Base-by-base conservation (phyloP, 78 protist genomes). In the Andalucia godoyi region DNA sequence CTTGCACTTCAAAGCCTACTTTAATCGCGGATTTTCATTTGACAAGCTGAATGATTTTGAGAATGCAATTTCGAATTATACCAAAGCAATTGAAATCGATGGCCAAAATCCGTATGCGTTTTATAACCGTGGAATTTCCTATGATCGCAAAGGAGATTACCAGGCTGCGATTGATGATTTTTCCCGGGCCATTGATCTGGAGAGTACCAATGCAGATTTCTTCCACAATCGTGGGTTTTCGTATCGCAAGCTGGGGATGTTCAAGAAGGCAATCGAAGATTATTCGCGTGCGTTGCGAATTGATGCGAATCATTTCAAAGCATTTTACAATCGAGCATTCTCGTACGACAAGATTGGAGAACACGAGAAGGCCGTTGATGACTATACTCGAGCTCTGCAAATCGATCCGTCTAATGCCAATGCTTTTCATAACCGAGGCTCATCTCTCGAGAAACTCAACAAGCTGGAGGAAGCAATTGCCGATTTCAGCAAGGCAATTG, bases 351-450 rank as follows among this genome's bases (percentile, higher is more conserved):
- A 68, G 60, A 25, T 73, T 13, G 63, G 61, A 34, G n/a, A 68
- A 23, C 57, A 60, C 38, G 36, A 42, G 23, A 18, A 36, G 25
- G 79, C 79, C 7, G 71, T 72, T 10, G 50, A 23, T 1, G 85
- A 72, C 55, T 80, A 80, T 62, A 57, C 77, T 12, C 4, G 2
- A 32, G 86, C 80, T n/a, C 33, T 74, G 30, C 6, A 23, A 17
- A 51, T 81, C 34, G 76, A 81, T 15, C 51, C 37, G 6, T 9
- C 36, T 53, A 67, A 57, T 43, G 37, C 73, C 49, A 73, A 72
- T 57, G 67, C 86, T 6, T 69, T 32, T 5, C 86, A 81, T 61
- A 81, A 81, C 76, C 57, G 86, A 17, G 86, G 80, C 32, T 23
- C 73, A 3, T 33, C 74, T 15, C 47, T 60, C 43, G 79, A 73